Percentiles rank a stretch among this genome's conserved stretches.
phyloP scores from a whole-genome alignment of 2,329 filamentous ascomycete genomes.

The Rutstroemia sydowiana region DNA sequence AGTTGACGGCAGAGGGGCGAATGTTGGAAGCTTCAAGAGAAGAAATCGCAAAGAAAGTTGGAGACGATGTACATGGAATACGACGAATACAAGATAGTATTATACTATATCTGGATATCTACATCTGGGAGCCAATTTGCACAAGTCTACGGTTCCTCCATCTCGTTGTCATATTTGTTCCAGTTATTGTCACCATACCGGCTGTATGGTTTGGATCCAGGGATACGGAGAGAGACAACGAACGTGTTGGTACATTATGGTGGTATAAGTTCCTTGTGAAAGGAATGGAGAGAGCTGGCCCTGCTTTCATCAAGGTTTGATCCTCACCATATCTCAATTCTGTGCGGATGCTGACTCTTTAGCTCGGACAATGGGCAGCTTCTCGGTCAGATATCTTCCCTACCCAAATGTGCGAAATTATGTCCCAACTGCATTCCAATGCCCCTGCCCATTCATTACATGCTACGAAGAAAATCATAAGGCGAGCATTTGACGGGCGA shows the following conservation, averaged over 20 bases:
- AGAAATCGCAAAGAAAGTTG: constrained; percentile 66
- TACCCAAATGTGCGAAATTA: constrained; percentile 79
- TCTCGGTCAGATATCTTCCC: constrained; percentile 96
- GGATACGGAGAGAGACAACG: constrained; percentile 57
- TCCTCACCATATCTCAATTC: not conserved
- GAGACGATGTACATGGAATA: constrained; percentile 53
- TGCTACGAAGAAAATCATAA: constrained; percentile 71
- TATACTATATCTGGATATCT: constrained; percentile 61
- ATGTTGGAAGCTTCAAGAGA: constrained; percentile 79
- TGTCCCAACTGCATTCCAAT: constrained; percentile 93
- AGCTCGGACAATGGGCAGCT: constrained; percentile 97
- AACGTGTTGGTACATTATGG: constrained; percentile 78
- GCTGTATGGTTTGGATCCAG: constrained; percentile 70
- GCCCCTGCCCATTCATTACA: constrained; percentile 84
- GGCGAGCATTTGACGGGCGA: constrained; percentile 72
- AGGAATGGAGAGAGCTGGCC: constrained; percentile 87
- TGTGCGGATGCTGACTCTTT: constrained; percentile 13
- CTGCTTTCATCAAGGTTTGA: constrained; percentile 88
- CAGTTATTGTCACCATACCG: constrained; percentile 75
- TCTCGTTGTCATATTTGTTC: constrained; percentile 80
- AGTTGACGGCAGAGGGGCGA: constrained; percentile 69
- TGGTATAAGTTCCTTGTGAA: constrained; percentile 88
- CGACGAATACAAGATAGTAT: constrained; percentile 50
- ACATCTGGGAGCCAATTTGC: constrained; percentile 76
- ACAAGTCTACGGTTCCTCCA: constrained; percentile 86